These are phyloP conservation scores for Trapa incisa DNA, from an alignment of 345 rosid species.

Conservation along the genomic window DNA sequence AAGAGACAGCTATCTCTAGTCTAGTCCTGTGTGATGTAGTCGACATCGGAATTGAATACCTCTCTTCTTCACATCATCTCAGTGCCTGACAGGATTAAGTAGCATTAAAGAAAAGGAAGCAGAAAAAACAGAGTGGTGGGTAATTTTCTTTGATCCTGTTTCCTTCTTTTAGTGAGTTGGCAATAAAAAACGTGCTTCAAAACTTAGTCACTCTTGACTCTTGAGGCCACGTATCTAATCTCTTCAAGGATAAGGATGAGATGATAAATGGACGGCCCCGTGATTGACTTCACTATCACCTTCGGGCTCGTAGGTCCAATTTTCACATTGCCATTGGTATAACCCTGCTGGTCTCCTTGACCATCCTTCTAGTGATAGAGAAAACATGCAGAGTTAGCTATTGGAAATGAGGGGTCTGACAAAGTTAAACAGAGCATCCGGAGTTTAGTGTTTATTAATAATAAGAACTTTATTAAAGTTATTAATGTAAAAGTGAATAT, in stretches of 20 bases:
- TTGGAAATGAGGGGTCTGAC: too few species aligned
- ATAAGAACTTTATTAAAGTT: too few species aligned
- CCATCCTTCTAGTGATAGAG: too few species aligned
- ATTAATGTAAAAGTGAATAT: too few species aligned
- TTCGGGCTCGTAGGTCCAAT: too few species aligned
- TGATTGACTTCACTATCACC: too few species aligned
- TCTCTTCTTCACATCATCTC: neutral
- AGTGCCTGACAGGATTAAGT: slow-evolving; percentile 10
- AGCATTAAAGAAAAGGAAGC: neutral
- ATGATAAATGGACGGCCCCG: neutral
- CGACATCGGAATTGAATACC: neutral
- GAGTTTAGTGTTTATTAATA: too few species aligned
- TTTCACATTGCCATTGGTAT: too few species aligned
- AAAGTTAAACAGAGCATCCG: too few species aligned
- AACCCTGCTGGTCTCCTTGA: too few species aligned
- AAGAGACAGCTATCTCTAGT: neutral
- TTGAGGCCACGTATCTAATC: neutral
- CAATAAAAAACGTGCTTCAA: neutral
- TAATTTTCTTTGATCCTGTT: neutral
- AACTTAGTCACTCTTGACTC: neutral
- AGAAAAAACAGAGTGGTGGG: neutral
- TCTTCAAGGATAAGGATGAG: neutral
- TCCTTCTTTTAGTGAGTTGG: neutral
- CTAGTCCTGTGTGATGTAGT: too few species aligned
- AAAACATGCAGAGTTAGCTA: too few species aligned